These are phyloP conservation scores for Podaxis sp. DNA, from an alignment of 768 basidiomycete species.

Conservation along the genomic window DNA sequence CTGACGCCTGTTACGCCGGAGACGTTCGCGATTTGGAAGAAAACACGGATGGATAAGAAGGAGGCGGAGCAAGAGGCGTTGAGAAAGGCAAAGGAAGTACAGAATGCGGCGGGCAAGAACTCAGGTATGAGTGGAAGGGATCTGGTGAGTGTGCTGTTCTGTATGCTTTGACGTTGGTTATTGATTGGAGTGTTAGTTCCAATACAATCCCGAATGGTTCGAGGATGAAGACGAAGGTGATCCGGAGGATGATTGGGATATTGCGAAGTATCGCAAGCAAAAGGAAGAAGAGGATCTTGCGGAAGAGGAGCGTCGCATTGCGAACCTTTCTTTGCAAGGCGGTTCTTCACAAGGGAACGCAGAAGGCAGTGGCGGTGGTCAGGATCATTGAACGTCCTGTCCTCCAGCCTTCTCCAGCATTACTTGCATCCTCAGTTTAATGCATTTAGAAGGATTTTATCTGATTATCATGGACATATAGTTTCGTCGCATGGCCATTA, in stretches of 20 bases:
- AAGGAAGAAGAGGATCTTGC: slow-evolving; percentile 60
- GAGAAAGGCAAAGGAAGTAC: slow-evolving; percentile 78
- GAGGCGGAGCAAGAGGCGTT: slow-evolving; percentile 81
- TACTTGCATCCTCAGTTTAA: not conserved
- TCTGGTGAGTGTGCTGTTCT: slow-evolving; percentile 54
- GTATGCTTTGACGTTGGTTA: not conserved
- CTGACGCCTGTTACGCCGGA: slow-evolving; percentile 94
- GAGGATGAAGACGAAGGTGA: slow-evolving; percentile 67
- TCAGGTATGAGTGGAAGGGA: slow-evolving; percentile 95
- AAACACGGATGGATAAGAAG: slow-evolving; percentile 94
- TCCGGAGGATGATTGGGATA: slow-evolving; percentile 56
- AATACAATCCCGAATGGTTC: slow-evolving; percentile 96
- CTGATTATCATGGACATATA: not conserved
- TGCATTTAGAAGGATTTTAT: not conserved
- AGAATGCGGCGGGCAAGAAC: slow-evolving; percentile 85
- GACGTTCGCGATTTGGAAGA: slow-evolving; percentile 92
- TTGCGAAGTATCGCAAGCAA: slow-evolving; percentile 58
- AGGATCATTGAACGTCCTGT: not conserved
- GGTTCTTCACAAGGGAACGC: slow-evolving; percentile 28
- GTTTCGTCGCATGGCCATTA: not conserved
- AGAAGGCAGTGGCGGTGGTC: slow-evolving; percentile 31
- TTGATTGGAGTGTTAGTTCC: slow-evolving; percentile 57
- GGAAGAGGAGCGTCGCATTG: slow-evolving; percentile 54
- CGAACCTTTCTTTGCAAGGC: slow-evolving; percentile 38
- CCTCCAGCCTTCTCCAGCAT: not conserved